These are phyloP conservation scores for Marasmius fiardii DNA, from an alignment of 1,284 basidiomycete species.

Conservation along the genomic window DNA sequence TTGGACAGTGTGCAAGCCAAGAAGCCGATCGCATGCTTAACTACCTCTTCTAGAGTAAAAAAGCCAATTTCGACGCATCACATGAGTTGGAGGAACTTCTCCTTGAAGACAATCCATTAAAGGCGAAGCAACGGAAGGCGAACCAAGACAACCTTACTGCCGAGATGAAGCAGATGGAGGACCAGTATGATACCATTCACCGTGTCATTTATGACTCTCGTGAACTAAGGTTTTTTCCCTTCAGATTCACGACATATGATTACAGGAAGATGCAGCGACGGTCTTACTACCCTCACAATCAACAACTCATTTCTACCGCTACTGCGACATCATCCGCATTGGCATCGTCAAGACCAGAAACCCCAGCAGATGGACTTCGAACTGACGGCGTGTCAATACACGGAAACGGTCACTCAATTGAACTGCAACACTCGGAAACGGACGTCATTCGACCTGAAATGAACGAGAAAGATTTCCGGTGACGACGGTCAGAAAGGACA, in stretches of 20 bases:
- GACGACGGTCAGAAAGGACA: constrained; percentile 11
- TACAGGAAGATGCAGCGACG: constrained; percentile 81
- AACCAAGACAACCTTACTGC: constrained; percentile 85
- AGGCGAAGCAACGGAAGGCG: constrained; percentile 89
- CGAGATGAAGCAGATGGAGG: constrained; percentile 97
- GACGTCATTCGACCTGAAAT: constrained; percentile 32
- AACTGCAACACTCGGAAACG: constrained; percentile 29
- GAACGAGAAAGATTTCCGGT: constrained; percentile 36
- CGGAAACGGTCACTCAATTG: constrained; percentile 35
- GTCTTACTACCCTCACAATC: constrained; percentile 80
- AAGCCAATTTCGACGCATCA: constrained; percentile 99
- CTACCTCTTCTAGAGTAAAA: constrained; percentile 67
- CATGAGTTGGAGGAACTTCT: constrained; percentile 96
- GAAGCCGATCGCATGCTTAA: constrained; percentile 2
- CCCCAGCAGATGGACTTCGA: constrained; percentile 42
- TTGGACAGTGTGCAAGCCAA: constrained; percentile 11
- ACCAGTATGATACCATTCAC: constrained; percentile 70
- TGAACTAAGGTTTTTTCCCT: neutral
- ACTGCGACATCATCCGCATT: constrained; percentile 49
- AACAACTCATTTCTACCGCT: constrained; percentile 56
- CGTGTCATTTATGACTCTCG: neutral
- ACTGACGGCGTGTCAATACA: constrained; percentile 31
- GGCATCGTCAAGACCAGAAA: constrained; percentile 45
- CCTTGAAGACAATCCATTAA: constrained; percentile 95
- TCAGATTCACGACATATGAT: constrained; percentile 78